Evolutionary conservation across 2,329 filamentous ascomycete genomes (phyloP), one percentile per base, ranked within the genome.

Genomic region (Aspergillus pseudoviridinutans): DNA sequence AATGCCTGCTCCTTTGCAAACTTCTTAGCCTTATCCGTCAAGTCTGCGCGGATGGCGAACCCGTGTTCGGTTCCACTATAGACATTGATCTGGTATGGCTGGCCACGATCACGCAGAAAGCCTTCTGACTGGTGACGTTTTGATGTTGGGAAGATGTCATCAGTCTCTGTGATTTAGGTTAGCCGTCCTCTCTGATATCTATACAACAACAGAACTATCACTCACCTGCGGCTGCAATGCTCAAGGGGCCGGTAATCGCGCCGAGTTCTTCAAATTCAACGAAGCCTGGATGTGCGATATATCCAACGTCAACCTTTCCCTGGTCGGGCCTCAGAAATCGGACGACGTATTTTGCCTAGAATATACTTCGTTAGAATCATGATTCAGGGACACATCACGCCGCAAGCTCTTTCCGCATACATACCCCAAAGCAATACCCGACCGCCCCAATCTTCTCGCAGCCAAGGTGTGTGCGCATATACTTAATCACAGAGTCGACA

Each of bases 1-100:
- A 92, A 92, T 1, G 90, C 89, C 72, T 87, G 83, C 74, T 93
- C 88, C 79, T 89, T 91, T 14, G 88, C 87, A 65, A 82, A 92
- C 68, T 80, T 84, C 66, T 82, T 72, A 27, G 75, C 58, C 69
- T 79, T 80, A 56, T 84, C 78, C 49, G 66, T 79, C n/a, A 80
- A 52, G 69, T 92, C 87, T 38, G 80, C 80, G 42, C 89, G 82
- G 1, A 91, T 85, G 1, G 86, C 78, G 65, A 92, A 93, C 0
- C 90, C 90, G 72, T 93, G 90, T 57, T 76, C 75, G 17, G 89
- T 84, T 53, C 84, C 83, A 0, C 83, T 85, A 77, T 83, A 92
- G 4, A 93, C 76, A 69, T 81, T 88, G 67, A 92, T 87, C 76
- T 93, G 89, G 72, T 88, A 92, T 17, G 84, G 82, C 6, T 58